Evolutionary conservation across 345 rosid genomes (phyloP).

Genomic region (Arabidopsis arenosa): DNA sequence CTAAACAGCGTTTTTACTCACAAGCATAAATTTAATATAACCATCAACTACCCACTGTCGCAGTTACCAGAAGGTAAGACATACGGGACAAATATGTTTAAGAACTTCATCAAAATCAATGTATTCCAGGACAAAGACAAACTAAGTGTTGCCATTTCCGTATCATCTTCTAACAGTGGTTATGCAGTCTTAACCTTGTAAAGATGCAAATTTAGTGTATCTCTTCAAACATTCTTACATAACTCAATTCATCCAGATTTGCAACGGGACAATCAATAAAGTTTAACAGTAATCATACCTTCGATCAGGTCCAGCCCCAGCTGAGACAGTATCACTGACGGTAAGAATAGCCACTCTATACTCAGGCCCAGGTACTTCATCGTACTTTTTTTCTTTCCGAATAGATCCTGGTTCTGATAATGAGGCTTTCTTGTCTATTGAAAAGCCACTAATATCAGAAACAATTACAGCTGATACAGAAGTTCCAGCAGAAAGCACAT

Average conservation of each 20-base stretch:
- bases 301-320: conserved; percentile 86
- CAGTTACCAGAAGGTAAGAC: conserved; percentile 17
- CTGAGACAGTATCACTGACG: conserved; percentile 91
- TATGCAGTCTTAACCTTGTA: background rate
- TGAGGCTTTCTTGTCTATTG: conserved; percentile 35
- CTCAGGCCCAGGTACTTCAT: conserved; percentile 43
- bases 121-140: background rate
- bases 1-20: background rate
- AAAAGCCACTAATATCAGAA: conserved; percentile 57
- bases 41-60: conserved; percentile 5
- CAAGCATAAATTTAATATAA: background rate
- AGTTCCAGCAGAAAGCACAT: conserved; percentile 71
- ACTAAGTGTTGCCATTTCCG: background rate
- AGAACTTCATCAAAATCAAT: background rate
- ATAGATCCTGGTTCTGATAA: conserved; percentile 48
- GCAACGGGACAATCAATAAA: conserved; percentile 22
- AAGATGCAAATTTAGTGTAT: background rate
- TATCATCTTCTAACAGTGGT: background rate
- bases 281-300: conserved; percentile 57
- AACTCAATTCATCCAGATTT: conserved; percentile 17
- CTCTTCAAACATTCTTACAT: conserved; percentile 2
- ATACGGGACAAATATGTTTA: conserved; percentile 1
- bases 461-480: conserved; percentile 71
- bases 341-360: conserved; percentile 79
- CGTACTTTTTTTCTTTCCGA: conserved; percentile 44